These are phyloP conservation scores for Mortierella sp. DNA, from an alignment of 371 early-diverging fungal species.

Conservation along the genomic window DNA sequence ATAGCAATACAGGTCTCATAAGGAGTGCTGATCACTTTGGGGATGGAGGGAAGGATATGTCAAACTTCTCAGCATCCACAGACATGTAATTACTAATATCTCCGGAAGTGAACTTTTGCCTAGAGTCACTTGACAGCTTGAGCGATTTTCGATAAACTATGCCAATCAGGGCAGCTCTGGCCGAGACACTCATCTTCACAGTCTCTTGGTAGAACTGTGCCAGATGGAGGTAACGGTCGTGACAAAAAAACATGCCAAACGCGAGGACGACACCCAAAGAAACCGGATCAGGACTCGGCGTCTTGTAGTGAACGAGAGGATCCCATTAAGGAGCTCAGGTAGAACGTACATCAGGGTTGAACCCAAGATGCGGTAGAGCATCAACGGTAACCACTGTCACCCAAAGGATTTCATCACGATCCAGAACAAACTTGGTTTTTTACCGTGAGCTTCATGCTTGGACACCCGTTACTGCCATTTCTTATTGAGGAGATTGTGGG, in stretches of 20 bases:
- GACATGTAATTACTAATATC: constrained; percentile 87
- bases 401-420: too few species aligned
- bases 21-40: too few species aligned
- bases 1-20: too few species aligned
- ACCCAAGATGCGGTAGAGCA: too few species aligned
- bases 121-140: constrained; percentile 61
- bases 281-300: constrained; percentile 28
- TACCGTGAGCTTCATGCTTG: constrained; percentile 1
- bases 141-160: constrained; percentile 71
- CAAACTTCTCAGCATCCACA: constrained; percentile 73
- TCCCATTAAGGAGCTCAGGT: constrained; percentile 24
- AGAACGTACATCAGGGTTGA: too few species aligned
- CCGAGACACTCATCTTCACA: constrained; percentile 56
- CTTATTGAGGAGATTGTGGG: neutral
- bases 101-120: constrained; percentile 66
- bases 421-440: too few species aligned
- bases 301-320: constrained; percentile 34
- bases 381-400: too few species aligned
- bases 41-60: constrained; percentile 52
- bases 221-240: constrained; percentile 39
- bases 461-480: constrained; percentile 8
- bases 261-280: constrained; percentile 45
- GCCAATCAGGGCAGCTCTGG: constrained; percentile 62
- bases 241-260: constrained; percentile 55
- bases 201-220: constrained; percentile 48